Conservation (phyloP, 257 asterid species). For the Solanum stenotomum region DNA sequence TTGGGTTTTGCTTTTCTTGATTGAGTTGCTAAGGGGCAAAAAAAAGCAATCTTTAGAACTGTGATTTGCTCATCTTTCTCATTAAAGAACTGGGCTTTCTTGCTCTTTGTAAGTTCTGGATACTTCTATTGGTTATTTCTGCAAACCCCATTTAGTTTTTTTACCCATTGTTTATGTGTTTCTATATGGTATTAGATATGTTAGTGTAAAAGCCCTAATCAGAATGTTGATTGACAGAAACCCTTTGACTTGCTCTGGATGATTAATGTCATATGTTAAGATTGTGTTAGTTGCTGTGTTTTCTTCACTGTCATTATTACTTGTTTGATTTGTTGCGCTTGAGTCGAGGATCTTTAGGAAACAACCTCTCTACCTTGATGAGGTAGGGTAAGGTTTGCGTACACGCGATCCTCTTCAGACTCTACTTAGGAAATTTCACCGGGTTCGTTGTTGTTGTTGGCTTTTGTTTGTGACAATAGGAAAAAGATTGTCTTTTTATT, state of each 20-base stretch:
- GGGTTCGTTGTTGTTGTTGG: neutral
- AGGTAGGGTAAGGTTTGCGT: neutral
- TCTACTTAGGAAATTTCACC: neutral
- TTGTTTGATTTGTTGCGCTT: neutral
- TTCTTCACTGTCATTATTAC: neutral
- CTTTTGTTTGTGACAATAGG: neutral
- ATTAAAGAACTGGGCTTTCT: neutral
- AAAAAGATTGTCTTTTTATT: neutral
- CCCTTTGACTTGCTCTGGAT: neutral
- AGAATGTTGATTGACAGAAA: neutral
- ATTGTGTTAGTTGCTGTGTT: neutral
- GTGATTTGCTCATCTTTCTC: neutral
- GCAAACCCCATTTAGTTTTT: neutral
- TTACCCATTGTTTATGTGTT: neutral
- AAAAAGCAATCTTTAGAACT: neutral
- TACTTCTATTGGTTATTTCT: neutral
- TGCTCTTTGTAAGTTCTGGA: neutral
- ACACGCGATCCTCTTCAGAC: neutral
- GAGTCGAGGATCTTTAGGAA: neutral
- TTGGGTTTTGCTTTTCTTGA: neutral
- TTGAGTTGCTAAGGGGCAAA: neutral
- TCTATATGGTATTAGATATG: neutral
- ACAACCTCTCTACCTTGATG: neutral
- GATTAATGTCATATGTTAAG: neutral
- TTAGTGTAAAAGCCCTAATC: neutral